phyloP scores from a whole-genome alignment of 345 rosid species.

The Litchi chinensis region DNA sequence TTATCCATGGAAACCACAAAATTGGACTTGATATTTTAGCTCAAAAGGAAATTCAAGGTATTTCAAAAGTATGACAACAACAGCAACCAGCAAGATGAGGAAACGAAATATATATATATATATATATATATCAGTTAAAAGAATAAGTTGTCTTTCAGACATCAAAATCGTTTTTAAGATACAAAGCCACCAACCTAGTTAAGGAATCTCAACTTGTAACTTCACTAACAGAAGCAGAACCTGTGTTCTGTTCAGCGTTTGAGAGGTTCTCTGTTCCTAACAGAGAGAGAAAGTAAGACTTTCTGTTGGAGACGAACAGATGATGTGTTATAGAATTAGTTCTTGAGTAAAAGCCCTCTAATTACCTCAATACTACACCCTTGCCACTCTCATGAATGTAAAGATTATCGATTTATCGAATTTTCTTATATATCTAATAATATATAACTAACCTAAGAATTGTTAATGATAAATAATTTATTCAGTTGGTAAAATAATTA shows the following conservation, averaged over 20 bases:
- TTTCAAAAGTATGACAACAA: not conserved
- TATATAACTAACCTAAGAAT: no score
- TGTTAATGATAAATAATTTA: no score
- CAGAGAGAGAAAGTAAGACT: not conserved
- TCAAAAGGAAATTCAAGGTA: not conserved
- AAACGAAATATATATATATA: not conserved
- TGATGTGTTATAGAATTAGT: slow-evolving; percentile 3
- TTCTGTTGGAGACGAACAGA: not conserved
- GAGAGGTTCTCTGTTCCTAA: no score
- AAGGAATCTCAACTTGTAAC: slow-evolving; percentile 24
- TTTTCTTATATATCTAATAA: no score
- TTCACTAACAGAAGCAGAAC: not conserved
- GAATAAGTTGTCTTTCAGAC: slow-evolving; percentile 12
- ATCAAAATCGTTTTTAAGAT: slow-evolving; percentile 11
- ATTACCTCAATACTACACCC: slow-evolving; percentile 26
- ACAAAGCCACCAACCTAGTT: slow-evolving; percentile 18
- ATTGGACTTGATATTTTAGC: not conserved
- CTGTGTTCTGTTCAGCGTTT: not conserved
- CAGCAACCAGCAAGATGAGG: not conserved
- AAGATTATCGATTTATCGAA: no score
- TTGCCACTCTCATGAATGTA: not conserved
- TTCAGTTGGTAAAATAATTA: no score
- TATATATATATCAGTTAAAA: not conserved
- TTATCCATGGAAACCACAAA: slow-evolving; percentile 10
- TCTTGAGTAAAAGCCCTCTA: slow-evolving; percentile 13